phyloP scores from a whole-genome alignment of 2,329 filamentous ascomycete genomes.

The Trichoderma sp. region DNA sequence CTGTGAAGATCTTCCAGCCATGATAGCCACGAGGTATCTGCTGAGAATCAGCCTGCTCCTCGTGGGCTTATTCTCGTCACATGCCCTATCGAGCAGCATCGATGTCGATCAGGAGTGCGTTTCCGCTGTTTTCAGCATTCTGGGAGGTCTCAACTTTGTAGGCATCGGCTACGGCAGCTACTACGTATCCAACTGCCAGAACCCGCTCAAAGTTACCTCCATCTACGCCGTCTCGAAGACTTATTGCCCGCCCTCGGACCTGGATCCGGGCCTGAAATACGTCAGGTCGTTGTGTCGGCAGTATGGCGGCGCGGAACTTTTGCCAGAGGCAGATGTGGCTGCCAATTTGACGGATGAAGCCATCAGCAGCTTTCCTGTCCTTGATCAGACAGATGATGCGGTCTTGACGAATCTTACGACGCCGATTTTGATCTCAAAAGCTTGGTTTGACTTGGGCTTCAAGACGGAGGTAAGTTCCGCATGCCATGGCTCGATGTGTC shows the following conservation, averaged over 20 bases:
- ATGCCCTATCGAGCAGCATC: neutral
- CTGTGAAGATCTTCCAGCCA: neutral
- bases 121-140: constrained; percentile 7
- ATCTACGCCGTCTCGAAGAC: constrained; percentile 9
- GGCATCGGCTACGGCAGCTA: constrained; percentile 11
- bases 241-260: constrained; percentile 8
- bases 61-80: constrained; percentile 5
- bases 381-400: neutral
- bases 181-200: constrained; percentile 7
- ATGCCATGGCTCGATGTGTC: neutral
- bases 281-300: neutral
- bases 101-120: constrained; percentile 8
- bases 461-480: constrained; percentile 4
- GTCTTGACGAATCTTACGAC: constrained; percentile 9
- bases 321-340: constrained; percentile 1
- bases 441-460: constrained; percentile 14
- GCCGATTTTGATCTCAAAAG: neutral
- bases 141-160: constrained; percentile 16
- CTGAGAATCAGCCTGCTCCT: neutral
- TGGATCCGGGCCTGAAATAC: constrained; percentile 1
- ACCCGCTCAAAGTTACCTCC: constrained; percentile 8
- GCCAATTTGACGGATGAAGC: constrained; percentile 5
- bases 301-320: constrained; percentile 3
- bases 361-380: neutral
- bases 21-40: neutral